Conservation (phyloP, 2,329 filamentous ascomycete species). For the Aspergillus sp. region DNA sequence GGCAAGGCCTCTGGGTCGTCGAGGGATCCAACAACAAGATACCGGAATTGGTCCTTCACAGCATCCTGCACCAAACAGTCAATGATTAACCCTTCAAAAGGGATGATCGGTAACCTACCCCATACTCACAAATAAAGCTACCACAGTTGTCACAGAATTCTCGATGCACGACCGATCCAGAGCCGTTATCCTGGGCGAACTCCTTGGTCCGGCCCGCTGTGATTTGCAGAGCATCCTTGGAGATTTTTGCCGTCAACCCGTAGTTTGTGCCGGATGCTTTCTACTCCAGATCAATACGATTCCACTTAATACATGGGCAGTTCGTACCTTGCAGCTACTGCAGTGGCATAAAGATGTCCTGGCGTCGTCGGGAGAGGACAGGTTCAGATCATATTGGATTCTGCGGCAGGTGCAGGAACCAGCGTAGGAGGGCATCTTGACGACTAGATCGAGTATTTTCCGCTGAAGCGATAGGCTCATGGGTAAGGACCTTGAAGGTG, state of each 20-base stretch:
- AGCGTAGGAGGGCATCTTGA: constrained; percentile 31
- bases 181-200: constrained; percentile 51
- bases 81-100: neutral
- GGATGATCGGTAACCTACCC: constrained; percentile 33
- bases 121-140: constrained; percentile 53
- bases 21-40: constrained; percentile 51
- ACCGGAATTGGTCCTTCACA: constrained; percentile 37
- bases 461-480: neutral
- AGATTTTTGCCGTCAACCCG: constrained; percentile 54
- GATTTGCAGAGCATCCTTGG: constrained; percentile 45
- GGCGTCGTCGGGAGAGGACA: constrained; percentile 48
- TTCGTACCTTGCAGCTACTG: constrained; percentile 49
- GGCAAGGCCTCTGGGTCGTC: constrained; percentile 51
- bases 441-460: neutral
- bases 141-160: constrained; percentile 57
- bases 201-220: constrained; percentile 42
- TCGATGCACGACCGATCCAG: constrained; percentile 47
- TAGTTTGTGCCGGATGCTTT: constrained; percentile 54
- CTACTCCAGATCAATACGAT: constrained; percentile 21
- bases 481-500: neutral
- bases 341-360: constrained; percentile 56
- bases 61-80: constrained; percentile 19
- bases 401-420: constrained; percentile 52
- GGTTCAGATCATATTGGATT: constrained; percentile 48
- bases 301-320: rapidly evolving